Evolutionary conservation across 805 yeast genomes (phyloP).

Genomic region (Lipomyces orientalis): DNA sequence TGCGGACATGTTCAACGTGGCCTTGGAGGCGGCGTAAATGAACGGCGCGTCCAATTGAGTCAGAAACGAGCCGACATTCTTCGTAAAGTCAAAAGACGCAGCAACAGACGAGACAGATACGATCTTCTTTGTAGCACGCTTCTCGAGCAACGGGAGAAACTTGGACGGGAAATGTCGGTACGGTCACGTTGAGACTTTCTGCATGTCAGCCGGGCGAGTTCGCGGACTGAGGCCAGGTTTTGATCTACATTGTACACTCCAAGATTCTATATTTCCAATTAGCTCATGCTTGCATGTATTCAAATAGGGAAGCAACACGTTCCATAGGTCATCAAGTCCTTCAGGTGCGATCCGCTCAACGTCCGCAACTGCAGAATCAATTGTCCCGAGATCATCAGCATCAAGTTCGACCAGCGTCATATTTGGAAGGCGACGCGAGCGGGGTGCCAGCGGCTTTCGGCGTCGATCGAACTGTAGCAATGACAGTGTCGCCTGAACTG

Average conservation of each 20-base stretch:
- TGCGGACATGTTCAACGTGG: too few relatives aligned
- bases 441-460: background rate
- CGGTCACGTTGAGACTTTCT: background rate
- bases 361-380: slow-evolving; percentile 3
- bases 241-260: background rate
- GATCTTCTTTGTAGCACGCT: slow-evolving; percentile 6
- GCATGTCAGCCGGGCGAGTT: background rate
- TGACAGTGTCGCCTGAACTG: slow-evolving; percentile 1
- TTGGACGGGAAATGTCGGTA: background rate
- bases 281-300: background rate
- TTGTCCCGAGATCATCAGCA: background rate
- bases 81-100: background rate
- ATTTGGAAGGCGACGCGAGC: background rate
- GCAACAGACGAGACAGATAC: slow-evolving; percentile 3
- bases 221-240: background rate
- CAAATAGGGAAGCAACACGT: background rate
- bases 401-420: slow-evolving; percentile 11
- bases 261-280: background rate
- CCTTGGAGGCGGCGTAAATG: background rate
- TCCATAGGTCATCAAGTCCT: slow-evolving; percentile 12
- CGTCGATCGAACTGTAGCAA: slow-evolving; percentile 8
- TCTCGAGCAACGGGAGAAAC: slow-evolving; percentile 8
- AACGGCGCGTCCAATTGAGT: background rate
- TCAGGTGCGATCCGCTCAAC: slow-evolving; percentile 4
- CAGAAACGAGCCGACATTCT: background rate